Evolutionary conservation across 208 protist genomes (phyloP), one percentile per base, ranked within the genome.

Genomic region (Leishmania guyanensis): DNA sequence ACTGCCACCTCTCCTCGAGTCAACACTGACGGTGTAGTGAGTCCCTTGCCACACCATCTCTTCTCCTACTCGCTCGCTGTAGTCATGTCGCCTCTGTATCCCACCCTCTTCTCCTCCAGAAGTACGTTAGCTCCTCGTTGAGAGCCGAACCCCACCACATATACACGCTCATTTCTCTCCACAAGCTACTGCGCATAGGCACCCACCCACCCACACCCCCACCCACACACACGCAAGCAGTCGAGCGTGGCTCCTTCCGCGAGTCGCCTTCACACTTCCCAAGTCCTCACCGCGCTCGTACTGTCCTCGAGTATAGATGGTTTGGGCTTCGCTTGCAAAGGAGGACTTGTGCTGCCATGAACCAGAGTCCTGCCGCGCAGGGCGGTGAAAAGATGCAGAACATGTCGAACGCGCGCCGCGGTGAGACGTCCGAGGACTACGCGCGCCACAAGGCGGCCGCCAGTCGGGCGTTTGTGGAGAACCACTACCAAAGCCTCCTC

Each of bases 381-480:
- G 48, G 17, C 68, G 51, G 56, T 51, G 43, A 83, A n/a, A 22
- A 26, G 12, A 77, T 80, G 78, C 90, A 58, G 77, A 90, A 75
- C 88, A 86, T 60, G 77, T 91, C 80, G 65, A 83, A 75, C 75
- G 84, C 78, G 78, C 92, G 82, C 65, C 82, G 82, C 53, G 74
- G 71, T n/a, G 82, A 86, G 29, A 96, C 94, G 39, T 94, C 91
- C 9, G 91, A 95, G 78, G 90, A 90, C 53, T 94, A 81, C 48
- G 82, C 93, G 3, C 92, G 94, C 22, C 92, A 96, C 84, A 98
- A 96, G 88, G 95, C 92, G 0, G 88, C 91, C 5, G 93, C 93
- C n/a, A 94, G 90, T 72, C 95, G 95, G 73, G 92, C 95, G 3
- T 96, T 93, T 77, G 70, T 98, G 68, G 93, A 98, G 77, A 94